Base-by-base conservation (phyloP, 495 filamentous ascomycete genomes). In the Penicillium desertorum region DNA sequence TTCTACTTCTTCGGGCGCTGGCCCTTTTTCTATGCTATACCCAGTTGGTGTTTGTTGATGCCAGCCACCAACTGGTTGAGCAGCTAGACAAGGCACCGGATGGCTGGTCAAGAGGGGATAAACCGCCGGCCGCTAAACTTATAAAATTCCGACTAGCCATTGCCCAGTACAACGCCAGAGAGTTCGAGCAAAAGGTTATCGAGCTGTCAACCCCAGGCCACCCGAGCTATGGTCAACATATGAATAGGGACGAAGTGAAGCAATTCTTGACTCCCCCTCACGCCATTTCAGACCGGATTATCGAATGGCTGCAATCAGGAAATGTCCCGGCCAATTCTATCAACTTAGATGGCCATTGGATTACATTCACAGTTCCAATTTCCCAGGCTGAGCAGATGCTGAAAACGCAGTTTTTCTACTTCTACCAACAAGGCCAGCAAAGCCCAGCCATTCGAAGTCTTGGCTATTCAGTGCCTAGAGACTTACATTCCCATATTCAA, bases 201-300 rank as follows among this genome's bases (percentile, higher is more conserved):
- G 79, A 86, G 9, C 74, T 91, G 30, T 85, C 85, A 17, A 84
- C 82, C 4, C 88, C 87, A 4, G 75, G 74, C 4, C 79, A 87
- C 58, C 68, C 75, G 3, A 73, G 67, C 4, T 90, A 90, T 66
- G 88, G 88, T 2, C 68, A 80, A 46, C 82, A 89, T 56, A 78
- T 90, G 76, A 80, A 76, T 51, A 75, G 79, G n/a, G 76, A 84
- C 19, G 75, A 83, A 58, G 66, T 86, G 47, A 72, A 71, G 47
- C 68, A 72, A 0, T 72, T 83, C 55, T 58, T 87, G 48, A 74
- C 71, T 48, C 82, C 85, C 2, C 70, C 66, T 1, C 58, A 66
- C n/a, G 68, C 74, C 7, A 74, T 78, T 5, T 65, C 73, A 12
- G 54, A 68, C 9, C 65, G 70, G 2, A 68, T 86, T 29, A 48